Evolutionary conservation across 768 basidiomycete genomes (phyloP), one percentile per base, ranked within the genome.

Genomic region (Rhizopogon vinicolor): DNA sequence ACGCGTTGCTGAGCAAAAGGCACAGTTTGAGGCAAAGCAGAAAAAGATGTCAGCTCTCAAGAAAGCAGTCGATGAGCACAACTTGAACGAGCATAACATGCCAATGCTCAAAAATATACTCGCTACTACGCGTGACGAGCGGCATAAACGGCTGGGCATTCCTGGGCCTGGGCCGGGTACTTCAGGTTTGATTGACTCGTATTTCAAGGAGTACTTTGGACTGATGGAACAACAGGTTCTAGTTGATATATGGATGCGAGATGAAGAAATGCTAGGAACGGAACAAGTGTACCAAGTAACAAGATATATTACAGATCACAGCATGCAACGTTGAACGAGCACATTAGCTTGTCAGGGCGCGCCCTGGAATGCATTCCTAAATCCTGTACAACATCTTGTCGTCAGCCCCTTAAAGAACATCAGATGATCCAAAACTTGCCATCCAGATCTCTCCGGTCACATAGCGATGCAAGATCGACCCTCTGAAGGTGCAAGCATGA

Each of bases 401-500:
- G 18, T 49, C 35, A 54, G 25, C 16, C 45, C 18, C 41, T 10
- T 35, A 42, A 43, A 25, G 42, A 44, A 45, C 18, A 22, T 53
- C n/a, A 29, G 8, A 28, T 12, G 7, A 13, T 10, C 19, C 5
- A 25, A 33, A 2, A 69, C 76, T 41, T 45, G 77, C 84, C 81
- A 46, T 88, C 85, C 5, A 96, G 74, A 70, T 97, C 85, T 58
- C 78, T 81, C 42, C 66, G 66, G 57, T 90, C 87, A 66, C 92
- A 94, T 41, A 91, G 71, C 9, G 78, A 74, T 22, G 89, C 87
- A 41, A 96, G 73, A 68, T 96, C 94, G 4, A 79, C 71, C 53
- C 93, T 75, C 57, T 88, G 84, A 74, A 96, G 78, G 65, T 93
- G 85, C 66, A 93, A 63, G 67, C 91, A 91, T 39, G 87, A 84